Evolutionary conservation across 208 protist genomes (phyloP).

Genomic region (Wallacemonas sp.): DNA sequence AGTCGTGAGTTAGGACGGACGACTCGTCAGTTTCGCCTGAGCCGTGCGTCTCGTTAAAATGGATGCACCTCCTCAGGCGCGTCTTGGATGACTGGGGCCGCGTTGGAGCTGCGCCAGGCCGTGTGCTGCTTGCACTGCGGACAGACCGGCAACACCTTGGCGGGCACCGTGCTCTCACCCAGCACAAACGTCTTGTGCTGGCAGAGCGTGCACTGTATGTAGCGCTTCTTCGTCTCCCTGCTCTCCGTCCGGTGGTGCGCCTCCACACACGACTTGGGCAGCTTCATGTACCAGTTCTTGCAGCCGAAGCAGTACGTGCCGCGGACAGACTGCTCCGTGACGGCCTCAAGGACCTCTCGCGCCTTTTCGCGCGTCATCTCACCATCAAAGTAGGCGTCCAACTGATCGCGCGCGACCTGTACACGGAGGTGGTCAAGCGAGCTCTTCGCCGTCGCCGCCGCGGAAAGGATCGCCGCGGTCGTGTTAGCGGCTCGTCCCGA

Average conservation of each 20-base stretch:
- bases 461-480: conserved; percentile 25
- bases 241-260: conserved; percentile 53
- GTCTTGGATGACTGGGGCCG: conserved; percentile 50
- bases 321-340: conserved; percentile 59
- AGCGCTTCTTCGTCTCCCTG: conserved; percentile 53
- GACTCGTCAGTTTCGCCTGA: no score
- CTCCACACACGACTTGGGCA: conserved; percentile 52
- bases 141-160: conserved; percentile 63
- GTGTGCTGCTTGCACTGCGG: conserved; percentile 59
- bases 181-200: conserved; percentile 74
- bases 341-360: conserved; percentile 38
- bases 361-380: conserved; percentile 65
- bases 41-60: conserved; percentile 1
- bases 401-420: conserved; percentile 33
- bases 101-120: conserved; percentile 55
- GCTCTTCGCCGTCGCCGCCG: conserved; percentile 50
- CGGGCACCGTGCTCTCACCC: conserved; percentile 57
- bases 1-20: no score
- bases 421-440: conserved; percentile 50
- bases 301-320: conserved; percentile 70
- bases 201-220: conserved; percentile 78
- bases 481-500: neutral
- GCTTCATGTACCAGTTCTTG: conserved; percentile 54
- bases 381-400: conserved; percentile 53
- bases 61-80: conserved; percentile 2